phyloP scores from a whole-genome alignment of 2,329 filamentous ascomycete genomes.

The Colletotrichum sp. region DNA sequence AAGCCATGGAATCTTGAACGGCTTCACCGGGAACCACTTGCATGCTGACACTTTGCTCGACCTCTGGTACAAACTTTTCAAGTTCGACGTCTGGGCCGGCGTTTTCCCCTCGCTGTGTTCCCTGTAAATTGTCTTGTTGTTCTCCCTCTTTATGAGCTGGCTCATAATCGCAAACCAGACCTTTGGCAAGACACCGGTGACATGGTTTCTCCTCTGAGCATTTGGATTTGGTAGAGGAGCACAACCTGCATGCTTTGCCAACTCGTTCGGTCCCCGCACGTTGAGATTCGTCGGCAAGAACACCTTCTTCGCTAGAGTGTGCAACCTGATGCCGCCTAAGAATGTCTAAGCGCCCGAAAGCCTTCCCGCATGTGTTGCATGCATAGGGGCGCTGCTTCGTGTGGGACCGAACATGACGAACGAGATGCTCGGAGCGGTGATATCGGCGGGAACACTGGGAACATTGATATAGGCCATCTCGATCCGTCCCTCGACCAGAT shows the following conservation, averaged over 20 bases:
- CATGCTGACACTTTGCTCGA: neutral
- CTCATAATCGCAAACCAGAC: neutral
- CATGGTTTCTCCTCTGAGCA: neutral
- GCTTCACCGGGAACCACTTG: rapidly evolving
- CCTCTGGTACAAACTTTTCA: neutral
- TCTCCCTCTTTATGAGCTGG: neutral
- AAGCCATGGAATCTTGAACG: neutral
- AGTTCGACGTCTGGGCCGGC: neutral
- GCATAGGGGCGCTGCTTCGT: neutral
- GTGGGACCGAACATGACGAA: neutral
- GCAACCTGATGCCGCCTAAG: neutral
- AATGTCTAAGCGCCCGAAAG: neutral
- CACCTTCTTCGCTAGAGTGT: neutral
- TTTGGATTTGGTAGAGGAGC: neutral
- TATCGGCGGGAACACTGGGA: neutral
- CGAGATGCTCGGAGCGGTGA: neutral
- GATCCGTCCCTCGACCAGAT: too few relatives aligned
- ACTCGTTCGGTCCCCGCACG: neutral
- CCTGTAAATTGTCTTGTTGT: neutral
- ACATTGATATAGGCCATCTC: neutral
- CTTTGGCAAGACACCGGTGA: neutral
- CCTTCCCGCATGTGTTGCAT: neutral
- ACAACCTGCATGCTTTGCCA: neutral
- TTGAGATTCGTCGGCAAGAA: neutral
- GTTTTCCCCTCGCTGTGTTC: neutral